Base-by-base conservation (phyloP, 106 monocot genomes). In the Vanilla planifolia region DNA sequence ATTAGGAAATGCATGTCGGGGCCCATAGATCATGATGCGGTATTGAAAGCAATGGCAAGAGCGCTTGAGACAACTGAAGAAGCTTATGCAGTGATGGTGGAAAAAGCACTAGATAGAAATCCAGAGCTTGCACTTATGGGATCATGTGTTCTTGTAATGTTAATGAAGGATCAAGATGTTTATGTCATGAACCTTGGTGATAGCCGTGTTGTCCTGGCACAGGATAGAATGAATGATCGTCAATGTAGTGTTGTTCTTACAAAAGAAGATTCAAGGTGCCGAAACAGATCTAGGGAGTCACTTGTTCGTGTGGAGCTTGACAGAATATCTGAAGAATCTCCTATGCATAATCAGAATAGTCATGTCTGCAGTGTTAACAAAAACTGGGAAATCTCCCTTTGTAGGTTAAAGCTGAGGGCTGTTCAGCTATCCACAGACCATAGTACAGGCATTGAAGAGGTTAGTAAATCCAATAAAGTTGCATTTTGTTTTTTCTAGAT, bases 61-160 rank as follows among this genome's bases (percentile, higher is more conserved):
- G 95, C 90, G 8, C 79, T 96, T 37, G 73, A 84, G 43, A 60
- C 60, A 15, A 96, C 95, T 19, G 95, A 96, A 67, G 87, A 76
- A 21, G 83, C 95, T 25, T 96, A 87, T 75, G 84, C 84, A 80
- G 80, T 84, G 13, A 81, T 87, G 84, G 95, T 96, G 30, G 95
- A 91, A 64, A 81, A 25, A 19, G 51, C 78, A 47, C 78, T 96
- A 29, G 86, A 91, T 46, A 78, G 28, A 28, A 88, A 91, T 59
- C 91, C 96, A n/a, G 96, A 98, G 78, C 91, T 98, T 41, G 87
- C 96, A 37, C 43, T 98, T 24, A 92, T 98, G 96, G 96, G 96
- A 24, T 98, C 96, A 13, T 98, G 96, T 66, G 96, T 98, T 61
- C 79, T 98, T 25, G 96, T 98, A 33, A 98, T 92, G 91, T 58